phyloP scores from a whole-genome alignment of 208 protist species.

The Leishmania guyanensis region DNA sequence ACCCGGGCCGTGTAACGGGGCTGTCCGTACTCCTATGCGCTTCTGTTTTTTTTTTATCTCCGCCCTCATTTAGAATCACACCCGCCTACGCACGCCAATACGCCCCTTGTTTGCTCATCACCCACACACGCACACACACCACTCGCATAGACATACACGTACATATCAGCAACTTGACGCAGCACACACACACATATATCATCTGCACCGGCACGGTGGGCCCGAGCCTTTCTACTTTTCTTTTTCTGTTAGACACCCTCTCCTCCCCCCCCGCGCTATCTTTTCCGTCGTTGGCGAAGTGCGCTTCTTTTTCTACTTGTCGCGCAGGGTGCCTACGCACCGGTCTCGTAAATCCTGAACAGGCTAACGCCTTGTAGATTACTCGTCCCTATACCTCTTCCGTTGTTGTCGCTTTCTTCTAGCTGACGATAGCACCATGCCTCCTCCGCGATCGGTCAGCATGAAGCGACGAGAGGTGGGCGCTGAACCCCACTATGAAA shows the following conservation, averaged over 20 bases:
- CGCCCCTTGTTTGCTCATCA: background rate
- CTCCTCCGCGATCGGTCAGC: background rate
- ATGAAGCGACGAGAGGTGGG: background rate
- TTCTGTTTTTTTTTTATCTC: background rate
- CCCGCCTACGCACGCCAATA: background rate
- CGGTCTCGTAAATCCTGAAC: background rate
- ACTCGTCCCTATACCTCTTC: background rate
- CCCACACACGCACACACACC: background rate
- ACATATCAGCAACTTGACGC: background rate
- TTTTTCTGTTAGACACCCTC: background rate
- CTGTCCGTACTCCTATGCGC: background rate
- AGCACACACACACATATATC: background rate
- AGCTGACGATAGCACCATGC: background rate
- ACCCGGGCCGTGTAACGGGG: background rate
- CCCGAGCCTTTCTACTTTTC: background rate
- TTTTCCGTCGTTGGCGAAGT: background rate
- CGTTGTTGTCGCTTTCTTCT: background rate
- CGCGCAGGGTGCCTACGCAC: background rate
- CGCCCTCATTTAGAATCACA: background rate
- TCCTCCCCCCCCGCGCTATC: background rate
- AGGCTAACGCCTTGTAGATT: background rate
- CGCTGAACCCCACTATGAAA: background rate
- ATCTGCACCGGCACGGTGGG: background rate
- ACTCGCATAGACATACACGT: slow-evolving; percentile 3
- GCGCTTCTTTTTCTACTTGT: background rate